phyloP scores from a whole-genome alignment of 2,329 filamentous ascomycete genomes.

The Parascedosporium putredinis region DNA sequence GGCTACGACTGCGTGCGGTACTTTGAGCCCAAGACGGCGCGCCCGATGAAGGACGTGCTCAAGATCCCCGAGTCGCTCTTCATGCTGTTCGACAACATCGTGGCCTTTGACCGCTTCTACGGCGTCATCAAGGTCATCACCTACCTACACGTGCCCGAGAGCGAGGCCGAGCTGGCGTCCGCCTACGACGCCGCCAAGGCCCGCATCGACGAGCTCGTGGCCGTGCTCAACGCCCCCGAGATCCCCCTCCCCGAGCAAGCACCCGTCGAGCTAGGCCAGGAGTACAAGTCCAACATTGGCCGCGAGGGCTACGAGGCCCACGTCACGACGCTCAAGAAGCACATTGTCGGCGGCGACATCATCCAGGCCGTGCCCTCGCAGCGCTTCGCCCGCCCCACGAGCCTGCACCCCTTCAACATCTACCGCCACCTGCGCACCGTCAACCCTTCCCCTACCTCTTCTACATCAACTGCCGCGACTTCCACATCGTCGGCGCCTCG shows the following conservation, averaged over 20 bases:
- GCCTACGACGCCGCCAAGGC: constrained; percentile 56
- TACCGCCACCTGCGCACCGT: constrained; percentile 94
- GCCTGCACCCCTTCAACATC: constrained; percentile 93
- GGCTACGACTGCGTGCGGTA: constrained; percentile 96
- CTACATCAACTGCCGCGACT: constrained; percentile 83
- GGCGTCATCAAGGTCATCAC: constrained; percentile 89
- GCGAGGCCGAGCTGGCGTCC: constrained; percentile 41
- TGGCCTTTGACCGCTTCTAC: constrained; percentile 92
- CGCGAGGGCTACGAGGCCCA: constrained; percentile 82
- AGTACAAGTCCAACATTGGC: constrained; percentile 89
- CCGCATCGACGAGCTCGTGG: constrained; percentile 56
- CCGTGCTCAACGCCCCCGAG: constrained; percentile 61
- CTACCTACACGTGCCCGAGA: constrained; percentile 63
- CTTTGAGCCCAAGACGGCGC: constrained; percentile 93
- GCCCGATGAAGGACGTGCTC: constrained; percentile 79
- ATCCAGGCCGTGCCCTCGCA: constrained; percentile 97
- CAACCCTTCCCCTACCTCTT: constrained; percentile 95
- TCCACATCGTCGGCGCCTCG: constrained; percentile 90
- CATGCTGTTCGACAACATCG: constrained; percentile 91
- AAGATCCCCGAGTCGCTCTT: constrained; percentile 88
- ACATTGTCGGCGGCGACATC: constrained; percentile 87
- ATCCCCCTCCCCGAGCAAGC: constrained; percentile 68
- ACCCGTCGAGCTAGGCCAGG: constrained; percentile 60
- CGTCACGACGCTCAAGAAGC: constrained; percentile 74
- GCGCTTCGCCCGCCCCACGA: constrained; percentile 79